Evolutionary conservation across 2,329 filamentous ascomycete genomes (phyloP).

Genomic region (Thelonectria rubi): DNA sequence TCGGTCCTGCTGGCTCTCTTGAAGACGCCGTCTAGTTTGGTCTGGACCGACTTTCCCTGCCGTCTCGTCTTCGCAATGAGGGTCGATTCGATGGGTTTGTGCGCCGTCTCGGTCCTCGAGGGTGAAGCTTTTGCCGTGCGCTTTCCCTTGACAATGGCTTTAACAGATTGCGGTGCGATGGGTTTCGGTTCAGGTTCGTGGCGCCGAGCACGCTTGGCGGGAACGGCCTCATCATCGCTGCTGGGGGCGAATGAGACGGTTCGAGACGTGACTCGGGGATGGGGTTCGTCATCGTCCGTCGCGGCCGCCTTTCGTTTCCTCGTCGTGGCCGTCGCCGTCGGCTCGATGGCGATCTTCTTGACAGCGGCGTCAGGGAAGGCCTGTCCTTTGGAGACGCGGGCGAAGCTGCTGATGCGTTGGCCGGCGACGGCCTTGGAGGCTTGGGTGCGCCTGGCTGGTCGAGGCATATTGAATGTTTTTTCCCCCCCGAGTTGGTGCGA

Average conservation of each 20-base stretch:
- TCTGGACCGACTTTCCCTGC: constrained; percentile 44
- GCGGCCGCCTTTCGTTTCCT: constrained; percentile 52
- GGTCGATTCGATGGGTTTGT: constrained; percentile 46
- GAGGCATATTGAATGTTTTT: constrained; percentile 35
- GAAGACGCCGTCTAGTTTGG: constrained; percentile 53
- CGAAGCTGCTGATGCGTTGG: constrained; percentile 54
- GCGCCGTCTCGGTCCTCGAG: constrained; percentile 42
- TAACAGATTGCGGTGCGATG: constrained; percentile 11
- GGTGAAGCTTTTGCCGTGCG: constrained; percentile 43
- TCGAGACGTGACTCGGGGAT: constrained; percentile 37
- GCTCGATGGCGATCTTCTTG: constrained; percentile 48
- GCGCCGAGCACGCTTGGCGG: constrained; percentile 43
- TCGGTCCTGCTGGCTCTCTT: constrained; percentile 47
- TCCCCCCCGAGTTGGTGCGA: neutral
- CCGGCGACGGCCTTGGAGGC: constrained; percentile 27
- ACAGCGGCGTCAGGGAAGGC: constrained; percentile 37
- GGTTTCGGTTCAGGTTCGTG: constrained; percentile 32
- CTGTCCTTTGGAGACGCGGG: constrained; percentile 58
- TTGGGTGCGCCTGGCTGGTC: constrained; percentile 39
- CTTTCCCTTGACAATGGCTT: constrained; percentile 43
- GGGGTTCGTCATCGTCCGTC: constrained; percentile 41
- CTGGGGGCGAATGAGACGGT: constrained; percentile 48
- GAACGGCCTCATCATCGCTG: constrained; percentile 43
- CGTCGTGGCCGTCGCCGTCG: constrained; percentile 32
- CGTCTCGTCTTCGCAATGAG: constrained; percentile 44